phyloP scores from a whole-genome alignment of 2,329 filamentous ascomycete genomes.

The Fusarium heterosporum region DNA sequence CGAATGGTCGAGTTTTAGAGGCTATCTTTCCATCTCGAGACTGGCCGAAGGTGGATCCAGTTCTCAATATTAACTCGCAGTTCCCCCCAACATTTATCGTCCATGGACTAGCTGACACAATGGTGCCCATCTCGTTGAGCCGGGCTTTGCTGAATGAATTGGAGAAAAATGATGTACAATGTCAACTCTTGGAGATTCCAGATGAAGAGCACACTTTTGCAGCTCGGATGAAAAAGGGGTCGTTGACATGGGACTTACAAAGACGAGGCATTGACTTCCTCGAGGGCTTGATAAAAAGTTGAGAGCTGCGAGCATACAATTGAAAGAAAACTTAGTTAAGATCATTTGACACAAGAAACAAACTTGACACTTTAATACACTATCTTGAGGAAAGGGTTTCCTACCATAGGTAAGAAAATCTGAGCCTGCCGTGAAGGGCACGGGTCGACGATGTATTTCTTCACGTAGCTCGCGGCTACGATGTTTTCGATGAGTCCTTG shows the following conservation, averaged over 20 bases:
- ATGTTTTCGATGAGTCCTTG: too few relatives aligned
- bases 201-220: constrained; percentile 10
- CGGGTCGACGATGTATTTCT: too few relatives aligned
- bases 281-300: neutral
- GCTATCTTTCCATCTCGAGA: neutral
- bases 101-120: neutral
- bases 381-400: too few relatives aligned
- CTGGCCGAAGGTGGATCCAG: constrained; percentile 1
- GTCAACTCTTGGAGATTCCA: neutral
- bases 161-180: neutral
- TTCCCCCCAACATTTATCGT: neutral
- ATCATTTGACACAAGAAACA: too few relatives aligned
- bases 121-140: constrained; percentile 3
- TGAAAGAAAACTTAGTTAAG: neutral
- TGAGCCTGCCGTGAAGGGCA: too few relatives aligned
- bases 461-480: too few relatives aligned
- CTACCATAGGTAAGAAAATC: too few relatives aligned
- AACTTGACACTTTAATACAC: too few relatives aligned
- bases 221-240: neutral
- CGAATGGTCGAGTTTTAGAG: neutral
- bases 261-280: neutral
- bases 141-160: neutral
- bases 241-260: neutral
- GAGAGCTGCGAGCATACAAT: neutral
- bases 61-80: neutral